phyloP scores from a whole-genome alignment of 169 alveolate genomes.

The Plasmodium fragile region DNA sequence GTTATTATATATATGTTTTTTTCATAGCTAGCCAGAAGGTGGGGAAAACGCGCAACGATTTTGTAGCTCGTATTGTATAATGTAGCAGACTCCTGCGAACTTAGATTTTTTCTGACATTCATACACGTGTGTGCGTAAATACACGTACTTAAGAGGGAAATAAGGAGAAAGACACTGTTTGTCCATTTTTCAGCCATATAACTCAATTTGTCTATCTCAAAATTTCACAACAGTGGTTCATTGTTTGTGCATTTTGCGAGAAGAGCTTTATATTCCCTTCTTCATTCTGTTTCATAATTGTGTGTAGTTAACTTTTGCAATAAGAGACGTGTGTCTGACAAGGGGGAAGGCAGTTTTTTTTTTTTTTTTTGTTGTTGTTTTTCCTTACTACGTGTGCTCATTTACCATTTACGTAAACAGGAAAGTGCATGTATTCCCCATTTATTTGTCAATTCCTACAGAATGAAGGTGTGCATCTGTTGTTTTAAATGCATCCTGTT shows the following conservation, averaged over 20 bases:
- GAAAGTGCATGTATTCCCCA: not conserved
- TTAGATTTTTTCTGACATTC: not conserved
- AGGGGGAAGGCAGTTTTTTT: not conserved
- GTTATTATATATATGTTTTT: not conserved
- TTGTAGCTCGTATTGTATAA: not conserved
- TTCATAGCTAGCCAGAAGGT: not conserved
- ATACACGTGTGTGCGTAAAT: not conserved
- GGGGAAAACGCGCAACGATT: not conserved
- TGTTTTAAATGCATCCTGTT: not conserved
- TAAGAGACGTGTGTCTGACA: not conserved
- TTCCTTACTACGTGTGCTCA: not conserved
- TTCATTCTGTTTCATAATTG: not conserved
- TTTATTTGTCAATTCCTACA: not conserved
- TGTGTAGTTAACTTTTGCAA: not conserved
- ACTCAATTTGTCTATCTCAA: not conserved
- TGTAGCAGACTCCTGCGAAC: not conserved
- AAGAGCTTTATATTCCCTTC: not conserved
- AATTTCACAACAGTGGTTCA: not conserved
- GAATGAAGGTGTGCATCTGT: constrained; percentile 9
- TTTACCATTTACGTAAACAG: not conserved
- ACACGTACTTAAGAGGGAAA: not conserved
- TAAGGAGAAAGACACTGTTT: not conserved
- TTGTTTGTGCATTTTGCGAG: not conserved
- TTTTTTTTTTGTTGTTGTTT: not conserved
- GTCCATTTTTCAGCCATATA: not conserved